These are phyloP conservation scores for Fusarium sp. DNA, from an alignment of 2,329 filamentous ascomycete species.

Conservation along the genomic window DNA sequence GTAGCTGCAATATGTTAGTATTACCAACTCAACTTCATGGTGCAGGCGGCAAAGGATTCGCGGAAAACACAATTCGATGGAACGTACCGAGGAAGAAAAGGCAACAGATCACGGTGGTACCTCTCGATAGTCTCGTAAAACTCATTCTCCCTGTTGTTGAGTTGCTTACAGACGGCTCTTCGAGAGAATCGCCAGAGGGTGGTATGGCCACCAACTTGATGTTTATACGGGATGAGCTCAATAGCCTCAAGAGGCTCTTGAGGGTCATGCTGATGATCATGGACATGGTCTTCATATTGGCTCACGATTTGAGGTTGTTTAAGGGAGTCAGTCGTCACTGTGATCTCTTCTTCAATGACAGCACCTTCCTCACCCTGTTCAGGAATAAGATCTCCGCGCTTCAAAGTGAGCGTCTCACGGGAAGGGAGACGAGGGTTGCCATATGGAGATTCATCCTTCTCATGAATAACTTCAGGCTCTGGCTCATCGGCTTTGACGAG, in stretches of 20 bases:
- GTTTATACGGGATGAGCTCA: constrained; percentile 95
- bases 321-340: constrained; percentile 53
- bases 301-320: constrained; percentile 58
- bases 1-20: constrained; percentile 72
- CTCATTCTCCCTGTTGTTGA: constrained; percentile 98
- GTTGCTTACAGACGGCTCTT: constrained; percentile 95
- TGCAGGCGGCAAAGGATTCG: neutral
- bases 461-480: constrained; percentile 53
- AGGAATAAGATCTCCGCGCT: constrained; percentile 52
- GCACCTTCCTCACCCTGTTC: constrained; percentile 58
- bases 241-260: constrained; percentile 86
- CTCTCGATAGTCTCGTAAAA: constrained; percentile 98
- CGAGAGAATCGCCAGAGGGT: constrained; percentile 97
- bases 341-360: constrained; percentile 59
- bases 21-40: neutral
- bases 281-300: constrained; percentile 64
- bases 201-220: constrained; percentile 97
- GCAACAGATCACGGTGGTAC: constrained; percentile 88
- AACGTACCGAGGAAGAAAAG: constrained; percentile 87
- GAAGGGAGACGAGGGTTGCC: constrained; percentile 48
- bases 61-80: constrained; percentile 19
- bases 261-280: constrained; percentile 66
- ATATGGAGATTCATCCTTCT: constrained; percentile 41
- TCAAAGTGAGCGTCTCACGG: constrained; percentile 51
- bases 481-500: constrained; percentile 71